These are phyloP conservation scores for Geotrichum candidum DNA, from an alignment of 1,139 yeast genomes.

Conservation along the genomic window DNA sequence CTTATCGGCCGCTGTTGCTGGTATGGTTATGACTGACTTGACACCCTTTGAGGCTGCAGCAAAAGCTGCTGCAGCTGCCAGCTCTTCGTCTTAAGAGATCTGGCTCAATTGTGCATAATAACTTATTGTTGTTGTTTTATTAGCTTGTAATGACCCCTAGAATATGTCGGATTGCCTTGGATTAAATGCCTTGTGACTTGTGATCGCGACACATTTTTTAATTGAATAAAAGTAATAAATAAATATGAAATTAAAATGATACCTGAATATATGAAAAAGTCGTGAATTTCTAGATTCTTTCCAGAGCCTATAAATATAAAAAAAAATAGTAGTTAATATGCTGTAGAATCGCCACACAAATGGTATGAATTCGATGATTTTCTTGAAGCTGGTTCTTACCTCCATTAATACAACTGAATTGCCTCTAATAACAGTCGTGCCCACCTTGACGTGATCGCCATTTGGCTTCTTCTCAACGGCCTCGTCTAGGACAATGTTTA, in stretches of 20 bases:
- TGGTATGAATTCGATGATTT: not conserved
- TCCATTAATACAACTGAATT: constrained; percentile 42
- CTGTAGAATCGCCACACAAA: not conserved
- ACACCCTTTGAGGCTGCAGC: constrained; percentile 17
- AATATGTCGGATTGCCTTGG: not conserved
- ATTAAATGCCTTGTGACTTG: not conserved
- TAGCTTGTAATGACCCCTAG: not conserved
- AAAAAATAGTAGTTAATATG: not conserved
- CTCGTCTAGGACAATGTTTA: constrained; percentile 68
- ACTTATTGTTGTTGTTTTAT: not conserved
- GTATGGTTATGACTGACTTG: constrained; percentile 58
- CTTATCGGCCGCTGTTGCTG: constrained; percentile 59
- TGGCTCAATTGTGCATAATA: not conserved
- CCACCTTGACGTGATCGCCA: constrained; percentile 51
- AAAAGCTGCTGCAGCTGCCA: constrained; percentile 10
- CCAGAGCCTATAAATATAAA: not conserved
- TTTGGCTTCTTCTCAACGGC: constrained; percentile 56
- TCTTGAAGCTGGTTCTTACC: constrained; percentile 17
- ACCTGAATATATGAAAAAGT: not conserved
- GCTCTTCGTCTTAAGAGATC: not conserved
- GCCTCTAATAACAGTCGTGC: constrained; percentile 45
- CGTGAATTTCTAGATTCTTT: not conserved
- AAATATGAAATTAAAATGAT: not conserved
- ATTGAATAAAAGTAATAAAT: not conserved
- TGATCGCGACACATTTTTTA: not conserved